Percentiles rank a stretch among this genome's conserved stretches.
phyloP scores from a whole-genome alignment of 345 rosid genomes.

The Rhodomyrtus tomentosa region DNA sequence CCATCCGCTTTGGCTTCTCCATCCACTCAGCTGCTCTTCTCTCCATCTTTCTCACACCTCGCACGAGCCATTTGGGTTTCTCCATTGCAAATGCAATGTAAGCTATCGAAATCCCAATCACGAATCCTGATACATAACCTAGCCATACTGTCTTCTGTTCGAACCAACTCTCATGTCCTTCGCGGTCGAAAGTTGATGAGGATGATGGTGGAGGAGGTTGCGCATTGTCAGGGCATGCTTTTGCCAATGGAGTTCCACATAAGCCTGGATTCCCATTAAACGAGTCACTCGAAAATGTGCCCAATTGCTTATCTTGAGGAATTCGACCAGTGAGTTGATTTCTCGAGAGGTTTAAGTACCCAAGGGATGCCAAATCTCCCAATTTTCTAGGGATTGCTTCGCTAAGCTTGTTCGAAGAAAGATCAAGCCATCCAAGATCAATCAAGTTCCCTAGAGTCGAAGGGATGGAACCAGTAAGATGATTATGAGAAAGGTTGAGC shows the following conservation, averaged over 20 bases:
- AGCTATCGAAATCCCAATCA: not conserved
- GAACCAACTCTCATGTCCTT: not conserved
- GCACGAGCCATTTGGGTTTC: not conserved
- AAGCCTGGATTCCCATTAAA: not conserved
- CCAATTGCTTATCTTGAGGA: not conserved
- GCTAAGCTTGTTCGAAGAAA: not conserved
- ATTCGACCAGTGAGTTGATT: not conserved
- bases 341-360: not conserved
- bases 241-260: not conserved
- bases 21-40: not conserved
- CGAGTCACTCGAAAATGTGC: not conserved
- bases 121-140: not conserved
- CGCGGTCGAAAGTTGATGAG: rapidly evolving
- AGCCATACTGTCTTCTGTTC: not conserved
- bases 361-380: not conserved
- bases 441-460: too few relatives aligned
- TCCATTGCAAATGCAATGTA: not conserved
- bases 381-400: not conserved
- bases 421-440: not conserved
- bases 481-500: too few relatives aligned
- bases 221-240: not conserved
- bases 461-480: too few relatives aligned
- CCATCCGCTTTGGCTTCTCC: not conserved
- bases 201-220: not conserved
- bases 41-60: not conserved